A percentile compares a stretch with the other conserved stretches of the same genome.
These are phyloP conservation scores for Carallia brachiata DNA, from an alignment of 345 rosid genomes.

Conservation along the genomic window DNA sequence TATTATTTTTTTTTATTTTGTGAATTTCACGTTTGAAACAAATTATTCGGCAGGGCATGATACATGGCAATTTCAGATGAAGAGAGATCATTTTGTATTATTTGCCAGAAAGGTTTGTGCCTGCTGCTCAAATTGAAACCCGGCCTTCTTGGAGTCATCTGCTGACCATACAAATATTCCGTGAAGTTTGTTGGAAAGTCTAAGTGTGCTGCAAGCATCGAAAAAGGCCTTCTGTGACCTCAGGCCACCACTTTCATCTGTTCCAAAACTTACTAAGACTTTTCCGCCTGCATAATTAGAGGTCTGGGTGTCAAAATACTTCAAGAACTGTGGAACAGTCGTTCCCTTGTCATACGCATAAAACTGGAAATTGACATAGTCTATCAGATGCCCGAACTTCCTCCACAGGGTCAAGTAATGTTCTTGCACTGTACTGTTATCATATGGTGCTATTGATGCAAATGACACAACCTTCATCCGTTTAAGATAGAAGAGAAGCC, in stretches of 20 bases:
- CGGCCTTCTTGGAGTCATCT: conserved; percentile 50
- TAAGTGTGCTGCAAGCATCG: conserved; percentile 37
- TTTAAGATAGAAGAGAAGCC: conserved; percentile 32
- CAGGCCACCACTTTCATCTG: conserved; percentile 48
- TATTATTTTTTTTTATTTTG: too few species aligned
- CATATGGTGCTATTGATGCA: conserved; percentile 60
- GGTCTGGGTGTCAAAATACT: conserved; percentile 35
- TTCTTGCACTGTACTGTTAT: conserved; percentile 34
- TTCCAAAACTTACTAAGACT: conserved; percentile 45
- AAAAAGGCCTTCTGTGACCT: conserved; percentile 46
- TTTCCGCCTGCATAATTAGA: conserved; percentile 43
- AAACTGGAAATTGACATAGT: conserved; percentile 61
- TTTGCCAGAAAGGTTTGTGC: conserved; percentile 36
- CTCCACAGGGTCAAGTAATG: conserved; percentile 54
- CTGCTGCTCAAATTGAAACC: conserved; percentile 38
- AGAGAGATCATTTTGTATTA: conserved; percentile 8
- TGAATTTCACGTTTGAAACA: too few species aligned
- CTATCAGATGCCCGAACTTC: conserved; percentile 53
- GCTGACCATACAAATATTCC: conserved; percentile 64
- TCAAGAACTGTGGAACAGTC: conserved; percentile 38
- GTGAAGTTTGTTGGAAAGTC: conserved; percentile 34
- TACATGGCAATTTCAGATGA: background rate
- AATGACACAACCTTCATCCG: conserved; percentile 29
- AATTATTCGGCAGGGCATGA: background rate
- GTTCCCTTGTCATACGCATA: conserved; percentile 48